Evolutionary conservation across 768 basidiomycete genomes (phyloP).

Genomic region (Suillus spraguei): DNA sequence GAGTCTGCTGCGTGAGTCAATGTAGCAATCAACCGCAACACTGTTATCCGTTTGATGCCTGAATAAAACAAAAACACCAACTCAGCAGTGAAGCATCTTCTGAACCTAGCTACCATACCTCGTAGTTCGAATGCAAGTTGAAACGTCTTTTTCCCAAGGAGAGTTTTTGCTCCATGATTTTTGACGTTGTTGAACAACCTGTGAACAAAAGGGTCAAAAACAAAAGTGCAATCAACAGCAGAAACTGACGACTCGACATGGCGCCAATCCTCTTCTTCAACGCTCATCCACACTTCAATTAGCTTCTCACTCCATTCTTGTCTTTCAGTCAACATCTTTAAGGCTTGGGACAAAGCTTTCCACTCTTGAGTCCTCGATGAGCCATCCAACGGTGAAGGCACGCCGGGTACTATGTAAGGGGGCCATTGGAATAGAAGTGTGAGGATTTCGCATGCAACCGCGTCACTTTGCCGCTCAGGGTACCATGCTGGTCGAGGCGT

Average conservation of each 20-base stretch:
- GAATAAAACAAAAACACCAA: background rate
- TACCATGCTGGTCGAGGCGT: conserved; percentile 29
- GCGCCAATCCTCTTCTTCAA: conserved; percentile 27
- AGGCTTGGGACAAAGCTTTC: conserved; percentile 18
- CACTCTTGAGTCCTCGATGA: conserved; percentile 22
- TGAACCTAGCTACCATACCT: conserved; percentile 16
- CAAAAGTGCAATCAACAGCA: background rate
- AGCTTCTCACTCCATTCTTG: conserved; percentile 25
- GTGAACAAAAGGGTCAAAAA: background rate
- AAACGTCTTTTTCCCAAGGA: conserved; percentile 15
- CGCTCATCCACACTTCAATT: conserved; percentile 23
- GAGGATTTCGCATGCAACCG: conserved; percentile 27
- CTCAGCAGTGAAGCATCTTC: background rate
- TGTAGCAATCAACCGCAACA: conserved; percentile 28
- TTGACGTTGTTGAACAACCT: conserved; percentile 21
- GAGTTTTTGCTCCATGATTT: conserved; percentile 23
- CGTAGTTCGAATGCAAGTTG: conserved; percentile 22
- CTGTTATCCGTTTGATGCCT: conserved; percentile 26
- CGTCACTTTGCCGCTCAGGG: conserved; percentile 27
- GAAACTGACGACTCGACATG: conserved; percentile 21
- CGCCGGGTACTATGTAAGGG: conserved; percentile 21
- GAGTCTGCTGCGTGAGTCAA: conserved; percentile 16
- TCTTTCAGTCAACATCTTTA: conserved; percentile 25
- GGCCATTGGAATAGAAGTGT: conserved; percentile 25
- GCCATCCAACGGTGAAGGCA: conserved; percentile 13